phyloP scores from a whole-genome alignment of 805 yeast genomes.

The Maudiozyma saulgeensis region DNA sequence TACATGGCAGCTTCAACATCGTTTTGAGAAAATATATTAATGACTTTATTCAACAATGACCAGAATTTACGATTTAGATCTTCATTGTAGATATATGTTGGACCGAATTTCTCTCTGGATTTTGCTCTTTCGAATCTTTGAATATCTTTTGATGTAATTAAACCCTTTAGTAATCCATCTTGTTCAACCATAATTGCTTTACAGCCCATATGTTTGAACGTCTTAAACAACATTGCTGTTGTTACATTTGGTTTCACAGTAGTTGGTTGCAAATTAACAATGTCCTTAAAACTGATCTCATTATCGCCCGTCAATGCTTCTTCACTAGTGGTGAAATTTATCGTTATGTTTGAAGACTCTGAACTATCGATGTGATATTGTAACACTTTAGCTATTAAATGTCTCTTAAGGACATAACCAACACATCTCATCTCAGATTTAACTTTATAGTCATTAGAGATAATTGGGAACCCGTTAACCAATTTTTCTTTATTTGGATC shows the following conservation, averaged over 20 bases:
- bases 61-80: conserved; percentile 18
- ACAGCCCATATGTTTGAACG: conserved; percentile 77
- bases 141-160: conserved; percentile 80
- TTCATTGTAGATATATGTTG: conserved; percentile 17
- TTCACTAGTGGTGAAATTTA: conserved; percentile 5
- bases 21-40: conserved; percentile 6
- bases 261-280: conserved; percentile 47
- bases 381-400: conserved; percentile 16
- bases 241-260: conserved; percentile 45
- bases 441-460: conserved; percentile 32
- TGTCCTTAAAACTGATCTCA: conserved; percentile 14
- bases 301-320: neutral
- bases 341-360: conserved; percentile 22
- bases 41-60: conserved; percentile 13
- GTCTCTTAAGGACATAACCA: conserved; percentile 25
- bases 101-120: conserved; percentile 23
- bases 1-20: neutral
- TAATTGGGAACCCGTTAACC: conserved; percentile 46
- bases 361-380: conserved; percentile 9
- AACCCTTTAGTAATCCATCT: conserved; percentile 54
- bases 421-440: conserved; percentile 32
- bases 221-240: conserved; percentile 51
- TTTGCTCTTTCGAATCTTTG: conserved; percentile 45
- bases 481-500: conserved; percentile 24
- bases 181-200: conserved; percentile 58